Evolutionary conservation across 2,329 filamentous ascomycete genomes (phyloP), one percentile per base, ranked within the genome.

Genomic region (Neopestalotiopsis clavispora): DNA sequence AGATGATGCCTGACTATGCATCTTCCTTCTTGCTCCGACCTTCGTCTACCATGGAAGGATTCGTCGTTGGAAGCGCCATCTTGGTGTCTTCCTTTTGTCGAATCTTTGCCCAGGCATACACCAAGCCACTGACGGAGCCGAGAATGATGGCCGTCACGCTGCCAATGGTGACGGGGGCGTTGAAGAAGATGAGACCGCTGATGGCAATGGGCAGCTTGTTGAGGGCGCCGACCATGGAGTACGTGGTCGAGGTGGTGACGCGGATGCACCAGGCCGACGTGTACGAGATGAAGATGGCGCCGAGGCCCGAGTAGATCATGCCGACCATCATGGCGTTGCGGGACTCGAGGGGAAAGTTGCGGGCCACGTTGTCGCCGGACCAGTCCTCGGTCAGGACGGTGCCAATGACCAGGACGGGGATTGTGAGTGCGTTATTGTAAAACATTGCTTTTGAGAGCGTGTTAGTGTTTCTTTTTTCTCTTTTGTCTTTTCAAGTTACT

Each of bases 231-330:
- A 98, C 96, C 95, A 99, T 98, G 38, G 94, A 97, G 85, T 98
- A 99, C 1, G 96, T 98, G 4, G 96, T 98, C n/a, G 95, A 98
- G 0, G 94, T 97, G 4, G 96, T 98, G 72, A 97, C 93, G 74
- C 96, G 95, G 72, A 99, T 96, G 79, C 96, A 98, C 96, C 96
- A 98, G 38, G 96, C 96, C 17, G 95, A 98, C 78, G 94, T 97
- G 87, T 98, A 99, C n/a, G 95, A 98, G 81, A 99, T 99, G 84
- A 98, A 97, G 77, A 98, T 95, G 62, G 95, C 93, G 40, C 91
- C 95, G 65, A 98, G 86, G 69, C 96, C 96, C 4, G 96, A 98
- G 82, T 98, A 92, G 77, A 98, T 84, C 93, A 98, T 98, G 78
- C 95, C 93, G 70, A 92, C 83, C 74, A 97, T 88, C 75, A 98